These are phyloP conservation scores for Chalciporus piperatus DNA, from an alignment of 768 basidiomycete genomes.

Conservation along the genomic window DNA sequence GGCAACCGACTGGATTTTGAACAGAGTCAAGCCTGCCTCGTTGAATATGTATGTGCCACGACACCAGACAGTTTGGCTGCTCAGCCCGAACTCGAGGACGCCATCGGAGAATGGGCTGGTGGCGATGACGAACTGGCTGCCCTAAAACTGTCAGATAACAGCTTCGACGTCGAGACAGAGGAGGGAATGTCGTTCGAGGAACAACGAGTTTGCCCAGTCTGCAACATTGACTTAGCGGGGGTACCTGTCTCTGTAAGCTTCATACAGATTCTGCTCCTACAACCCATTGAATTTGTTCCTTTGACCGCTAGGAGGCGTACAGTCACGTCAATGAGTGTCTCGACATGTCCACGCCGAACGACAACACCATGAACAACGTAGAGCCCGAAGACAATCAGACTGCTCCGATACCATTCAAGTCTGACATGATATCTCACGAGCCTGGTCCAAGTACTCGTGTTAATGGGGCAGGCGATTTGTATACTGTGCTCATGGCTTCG, in stretches of 20 bases:
- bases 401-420: not conserved
- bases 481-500: slow-evolving; percentile 88
- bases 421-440: not conserved
- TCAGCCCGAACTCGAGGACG: slow-evolving; percentile 10
- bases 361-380: not conserved
- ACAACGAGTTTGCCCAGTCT: slow-evolving; percentile 27
- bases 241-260: slow-evolving; percentile 19
- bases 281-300: slow-evolving; percentile 1
- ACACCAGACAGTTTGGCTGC: not conserved
- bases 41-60: not conserved
- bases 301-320: slow-evolving; percentile 41
- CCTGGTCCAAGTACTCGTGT: not conserved
- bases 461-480: slow-evolving; percentile 39
- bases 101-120: slow-evolving; percentile 60
- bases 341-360: slow-evolving; percentile 30
- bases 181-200: slow-evolving; percentile 14
- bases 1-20: not conserved
- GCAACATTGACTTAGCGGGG: slow-evolving; percentile 13
- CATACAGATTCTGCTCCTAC: slow-evolving; percentile 19
- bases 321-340: slow-evolving; percentile 60
- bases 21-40: not conserved
- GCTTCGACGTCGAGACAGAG: slow-evolving; percentile 19
- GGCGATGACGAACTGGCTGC: slow-evolving; percentile 66
- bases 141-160: slow-evolving; percentile 29
- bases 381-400: not conserved